Evolutionary conservation across 2,329 filamentous ascomycete species (phyloP).

Genomic region (Biscogniauxia sp.): DNA sequence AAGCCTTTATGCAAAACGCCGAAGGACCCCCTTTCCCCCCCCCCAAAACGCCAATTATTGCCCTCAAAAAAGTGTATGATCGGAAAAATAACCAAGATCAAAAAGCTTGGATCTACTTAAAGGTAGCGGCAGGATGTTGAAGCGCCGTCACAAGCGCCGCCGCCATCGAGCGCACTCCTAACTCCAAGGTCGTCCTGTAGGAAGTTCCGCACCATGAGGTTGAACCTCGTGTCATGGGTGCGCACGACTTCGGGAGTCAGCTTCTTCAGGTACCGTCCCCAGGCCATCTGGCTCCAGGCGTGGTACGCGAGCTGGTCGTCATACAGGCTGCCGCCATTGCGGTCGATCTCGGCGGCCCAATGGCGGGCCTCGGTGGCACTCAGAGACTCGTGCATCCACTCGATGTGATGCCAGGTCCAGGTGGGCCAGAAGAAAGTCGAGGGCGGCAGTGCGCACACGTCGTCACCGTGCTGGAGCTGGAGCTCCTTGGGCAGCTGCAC

Average conservation of each 20-base stretch:
- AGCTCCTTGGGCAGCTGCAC: constrained; percentile 34
- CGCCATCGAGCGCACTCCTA: not conserved
- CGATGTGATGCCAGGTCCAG: constrained; percentile 38
- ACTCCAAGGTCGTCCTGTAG: constrained; percentile 25
- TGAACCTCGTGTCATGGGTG: constrained; percentile 36
- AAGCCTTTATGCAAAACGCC: not conserved
- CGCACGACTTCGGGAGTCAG: constrained; percentile 34
- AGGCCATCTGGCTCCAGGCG: constrained; percentile 39
- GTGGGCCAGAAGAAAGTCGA: constrained; percentile 41
- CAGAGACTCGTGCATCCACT: constrained; percentile 38
- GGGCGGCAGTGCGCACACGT: constrained; percentile 37
- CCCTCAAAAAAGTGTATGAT: constrained; percentile 3
- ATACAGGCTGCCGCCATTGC: constrained; percentile 35
- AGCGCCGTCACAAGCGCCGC: not conserved
- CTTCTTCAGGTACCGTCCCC: constrained; percentile 32
- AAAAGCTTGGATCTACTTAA: not conserved
- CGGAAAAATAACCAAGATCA: not conserved
- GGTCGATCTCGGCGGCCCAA: constrained; percentile 31
- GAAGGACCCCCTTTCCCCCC: not conserved
- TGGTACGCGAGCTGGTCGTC: constrained; percentile 38
- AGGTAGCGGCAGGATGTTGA: not conserved
- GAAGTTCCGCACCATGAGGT: constrained; percentile 34
- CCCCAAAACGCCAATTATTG: not conserved
- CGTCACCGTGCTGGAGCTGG: constrained; percentile 27
- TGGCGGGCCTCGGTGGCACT: constrained; percentile 27